Percentiles rank a stretch among this genome's conserved stretches.
Evolutionary conservation across 148 eudicot genomes (phyloP).

Genomic region (Euryodendron excelsum): DNA sequence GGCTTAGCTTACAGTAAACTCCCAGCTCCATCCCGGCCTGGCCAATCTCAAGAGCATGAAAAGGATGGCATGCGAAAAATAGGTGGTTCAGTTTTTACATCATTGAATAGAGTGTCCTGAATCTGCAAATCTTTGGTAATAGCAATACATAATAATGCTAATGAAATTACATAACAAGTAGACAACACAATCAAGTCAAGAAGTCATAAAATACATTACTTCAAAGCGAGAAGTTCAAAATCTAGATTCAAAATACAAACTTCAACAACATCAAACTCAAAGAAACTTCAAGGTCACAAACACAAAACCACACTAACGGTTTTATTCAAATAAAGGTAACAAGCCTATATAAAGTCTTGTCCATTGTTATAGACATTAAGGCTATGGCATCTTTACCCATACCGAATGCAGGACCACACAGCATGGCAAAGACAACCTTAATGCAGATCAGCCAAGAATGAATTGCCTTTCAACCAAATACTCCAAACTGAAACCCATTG

Average conservation of each 20-base stretch:
- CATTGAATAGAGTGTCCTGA: too few relatives aligned
- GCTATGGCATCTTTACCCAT: constrained; percentile 7
- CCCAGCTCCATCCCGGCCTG: too few relatives aligned
- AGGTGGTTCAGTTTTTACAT: too few relatives aligned
- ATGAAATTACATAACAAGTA: background rate
- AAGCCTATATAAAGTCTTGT: constrained; percentile 7
- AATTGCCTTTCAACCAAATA: too few relatives aligned
- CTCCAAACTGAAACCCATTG: constrained; percentile 1
- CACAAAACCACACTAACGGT: background rate
- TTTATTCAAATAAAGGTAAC: constrained; percentile 9
- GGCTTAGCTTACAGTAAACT: too few relatives aligned
- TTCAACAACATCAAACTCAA: background rate
- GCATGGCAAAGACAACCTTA: constrained; percentile 7
- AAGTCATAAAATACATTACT: background rate
- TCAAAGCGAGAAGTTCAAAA: constrained; percentile 1
- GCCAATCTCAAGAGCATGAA: too few relatives aligned
- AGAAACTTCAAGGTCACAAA: constrained; percentile 1
- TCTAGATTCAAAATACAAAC: background rate
- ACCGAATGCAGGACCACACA: constrained; percentile 6
- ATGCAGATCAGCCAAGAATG: constrained; percentile 42
- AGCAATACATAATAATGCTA: background rate
- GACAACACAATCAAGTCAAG: background rate
- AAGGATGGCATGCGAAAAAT: too few relatives aligned
- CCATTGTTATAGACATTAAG: constrained; percentile 4
- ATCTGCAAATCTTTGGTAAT: too few relatives aligned